These are phyloP conservation scores for Candida wancherniae DNA, from an alignment of 805 yeast species.

Conservation along the genomic window DNA sequence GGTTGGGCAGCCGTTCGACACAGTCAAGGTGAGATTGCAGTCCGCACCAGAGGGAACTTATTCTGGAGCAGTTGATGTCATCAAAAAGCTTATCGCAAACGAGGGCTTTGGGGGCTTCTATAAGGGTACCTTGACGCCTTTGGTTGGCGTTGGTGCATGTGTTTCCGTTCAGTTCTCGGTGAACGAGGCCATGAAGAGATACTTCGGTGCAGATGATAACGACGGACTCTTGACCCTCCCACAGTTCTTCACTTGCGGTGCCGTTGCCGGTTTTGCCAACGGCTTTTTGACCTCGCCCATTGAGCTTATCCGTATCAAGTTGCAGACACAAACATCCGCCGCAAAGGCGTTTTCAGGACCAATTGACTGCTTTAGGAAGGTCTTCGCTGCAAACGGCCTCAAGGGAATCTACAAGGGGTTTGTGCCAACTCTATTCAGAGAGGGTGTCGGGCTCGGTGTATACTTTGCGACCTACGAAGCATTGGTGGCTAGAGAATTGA, in stretches of 20 bases:
- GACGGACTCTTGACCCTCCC: slow-evolving; percentile 45
- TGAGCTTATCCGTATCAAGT: slow-evolving; percentile 89
- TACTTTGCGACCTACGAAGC: slow-evolving; percentile 92
- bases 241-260: slow-evolving; percentile 81
- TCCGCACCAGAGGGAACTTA: slow-evolving; percentile 77
- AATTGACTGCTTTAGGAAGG: slow-evolving; percentile 58
- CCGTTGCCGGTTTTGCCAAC: slow-evolving; percentile 89
- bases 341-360: slow-evolving; percentile 65
- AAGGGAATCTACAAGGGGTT: slow-evolving; percentile 74
- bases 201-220: slow-evolving; percentile 46
- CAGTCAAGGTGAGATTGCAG: slow-evolving; percentile 89
- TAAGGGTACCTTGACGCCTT: slow-evolving; percentile 44
- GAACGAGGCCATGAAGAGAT: slow-evolving; percentile 88
- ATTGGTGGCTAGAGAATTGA: slow-evolving; percentile 62
- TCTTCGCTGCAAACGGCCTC: slow-evolving; percentile 51
- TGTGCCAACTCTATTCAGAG: slow-evolving; percentile 77
- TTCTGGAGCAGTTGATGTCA: slow-evolving; percentile 71
- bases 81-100: slow-evolving; percentile 54
- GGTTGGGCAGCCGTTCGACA: slow-evolving; percentile 95
- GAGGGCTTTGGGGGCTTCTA: slow-evolving; percentile 41
- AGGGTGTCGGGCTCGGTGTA: slow-evolving; percentile 80
- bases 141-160: slow-evolving; percentile 80
- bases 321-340: slow-evolving; percentile 76
- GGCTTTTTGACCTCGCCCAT: slow-evolving; percentile 88
- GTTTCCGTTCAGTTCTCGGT: slow-evolving; percentile 95